phyloP scores from a whole-genome alignment of 768 basidiomycete genomes.

The Rhizopogon rudus region DNA sequence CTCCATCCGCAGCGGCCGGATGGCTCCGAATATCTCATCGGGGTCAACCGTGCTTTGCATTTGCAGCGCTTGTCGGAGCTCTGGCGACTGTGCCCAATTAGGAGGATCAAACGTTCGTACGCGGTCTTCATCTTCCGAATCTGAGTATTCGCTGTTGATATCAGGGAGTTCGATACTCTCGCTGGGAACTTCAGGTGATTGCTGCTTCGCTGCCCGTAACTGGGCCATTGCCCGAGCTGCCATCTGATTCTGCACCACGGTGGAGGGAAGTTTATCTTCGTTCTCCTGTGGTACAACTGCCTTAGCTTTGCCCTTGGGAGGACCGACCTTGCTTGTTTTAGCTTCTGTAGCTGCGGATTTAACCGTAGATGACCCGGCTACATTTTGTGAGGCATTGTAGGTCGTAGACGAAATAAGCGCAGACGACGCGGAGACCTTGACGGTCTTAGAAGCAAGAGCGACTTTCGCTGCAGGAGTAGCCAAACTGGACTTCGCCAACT shows the following conservation, averaged over 20 bases:
- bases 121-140: conserved; percentile 88
- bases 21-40: conserved; percentile 87
- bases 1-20: conserved; percentile 86
- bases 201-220: conserved; percentile 51
- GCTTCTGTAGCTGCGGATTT: conserved; percentile 26
- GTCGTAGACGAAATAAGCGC: conserved; percentile 34
- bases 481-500: conserved; percentile 24
- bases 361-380: conserved; percentile 21
- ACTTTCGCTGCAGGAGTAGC: conserved; percentile 21
- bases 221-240: conserved; percentile 67
- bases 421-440: conserved; percentile 27
- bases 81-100: conserved; percentile 90
- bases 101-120: conserved; percentile 70
- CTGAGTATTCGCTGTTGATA: conserved; percentile 94
- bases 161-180: conserved; percentile 92
- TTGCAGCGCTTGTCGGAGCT: conserved; percentile 72
- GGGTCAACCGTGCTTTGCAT: conserved; percentile 85
- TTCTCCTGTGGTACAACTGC: conserved; percentile 39
- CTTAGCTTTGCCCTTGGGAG: conserved; percentile 49
- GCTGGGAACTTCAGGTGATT: conserved; percentile 49
- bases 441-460: conserved; percentile 28
- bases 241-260: conserved; percentile 62
- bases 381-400: conserved; percentile 35
- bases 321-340: conserved; percentile 32
- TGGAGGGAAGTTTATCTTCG: conserved; percentile 53